Evolutionary conservation across 805 yeast species (phyloP), one percentile per base, ranked within the genome.

Genomic region (Isabelozyma rhagii): DNA sequence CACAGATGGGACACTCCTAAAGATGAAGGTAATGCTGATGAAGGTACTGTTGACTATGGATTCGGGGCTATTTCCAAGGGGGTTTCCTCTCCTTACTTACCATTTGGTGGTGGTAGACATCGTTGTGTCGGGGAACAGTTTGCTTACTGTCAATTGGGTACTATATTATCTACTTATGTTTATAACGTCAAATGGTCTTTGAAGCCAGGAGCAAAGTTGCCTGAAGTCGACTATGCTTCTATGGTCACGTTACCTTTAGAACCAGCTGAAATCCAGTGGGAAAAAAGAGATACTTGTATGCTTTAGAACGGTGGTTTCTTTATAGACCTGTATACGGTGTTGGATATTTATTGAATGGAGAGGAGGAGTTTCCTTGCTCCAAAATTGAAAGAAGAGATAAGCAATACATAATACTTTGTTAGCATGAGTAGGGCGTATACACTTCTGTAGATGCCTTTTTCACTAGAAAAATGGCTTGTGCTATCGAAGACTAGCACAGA

Each of bases 91-190:
- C 97, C 98, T 51, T 94, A 90, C 73, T 82, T 94, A 67, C 99
- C 99, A 49, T 94, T 94, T 63, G 99, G 99, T 60, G 99, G 98
- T 70, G 99, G 99, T 58, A 88, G 99, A 80, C 99, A 94, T 71
- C 87, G 99, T 76, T 94, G 99, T 75, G 93, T 94, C 63, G 99
- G 99, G 67, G 99, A 94, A 73, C 98, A 93, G 68, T 94, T 94
- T 74, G 99, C 99, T 25, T 89, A 85, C 69, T 84, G 86, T 57
- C 99, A 94, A 77, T 80, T 94, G 56, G 97, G 97, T 45, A 84
- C 94, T 45, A 77, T 94, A 52, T 75, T 94, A 63, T 72, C 89
- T 39, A 81, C 90, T 14, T 88, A 77, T 66, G 79, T 93, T 34
- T 87, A 85, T 69, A 83, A 86, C 53, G 72, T 88, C 66, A 85